These are phyloP conservation scores for Leucosporidium scottii DNA, from an alignment of 768 basidiomycete species.

Conservation along the genomic window DNA sequence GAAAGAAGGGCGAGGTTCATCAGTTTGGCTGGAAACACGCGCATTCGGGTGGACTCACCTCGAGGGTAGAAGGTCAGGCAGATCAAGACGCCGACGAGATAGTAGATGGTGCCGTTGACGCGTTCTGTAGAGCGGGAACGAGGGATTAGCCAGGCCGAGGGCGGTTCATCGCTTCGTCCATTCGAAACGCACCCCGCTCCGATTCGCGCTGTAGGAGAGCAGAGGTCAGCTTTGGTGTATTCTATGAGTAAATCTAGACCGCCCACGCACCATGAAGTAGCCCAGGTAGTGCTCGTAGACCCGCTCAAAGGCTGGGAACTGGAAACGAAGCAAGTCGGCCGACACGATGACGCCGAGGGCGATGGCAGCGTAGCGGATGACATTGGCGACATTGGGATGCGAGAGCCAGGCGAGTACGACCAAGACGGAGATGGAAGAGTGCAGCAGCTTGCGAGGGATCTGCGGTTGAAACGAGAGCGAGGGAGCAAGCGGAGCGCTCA, in stretches of 20 bases:
- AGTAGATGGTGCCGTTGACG: slow-evolving; percentile 32
- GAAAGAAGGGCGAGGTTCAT: not conserved
- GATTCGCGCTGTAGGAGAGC: slow-evolving; percentile 28
- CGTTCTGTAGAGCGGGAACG: not conserved
- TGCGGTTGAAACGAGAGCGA: not conserved
- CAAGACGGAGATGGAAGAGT: slow-evolving; percentile 28
- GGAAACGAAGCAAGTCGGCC: slow-evolving; percentile 33
- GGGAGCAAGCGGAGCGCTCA: not conserved
- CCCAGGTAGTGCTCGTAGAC: slow-evolving; percentile 11
- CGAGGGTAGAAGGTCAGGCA: slow-evolving; percentile 33
- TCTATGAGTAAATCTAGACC: no score
- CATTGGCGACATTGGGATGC: slow-evolving; percentile 21
- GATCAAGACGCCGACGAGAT: slow-evolving; percentile 36
- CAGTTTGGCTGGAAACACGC: not conserved
- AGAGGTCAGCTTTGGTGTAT: no score
- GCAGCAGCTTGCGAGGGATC: slow-evolving; percentile 35
- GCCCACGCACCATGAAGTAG: slow-evolving; percentile 20
- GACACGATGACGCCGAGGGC: slow-evolving; percentile 25
- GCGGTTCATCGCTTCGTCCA: slow-evolving; percentile 8
- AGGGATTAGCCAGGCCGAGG: not conserved
- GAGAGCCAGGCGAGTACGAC: slow-evolving; percentile 29
- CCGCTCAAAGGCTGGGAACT: slow-evolving; percentile 20
- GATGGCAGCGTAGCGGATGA: slow-evolving; percentile 15
- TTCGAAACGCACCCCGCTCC: not conserved
- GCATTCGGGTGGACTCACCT: slow-evolving; percentile 18